phyloP scores from a whole-genome alignment of 2,329 filamentous ascomycete species.

The Alternaria tenuissima region DNA sequence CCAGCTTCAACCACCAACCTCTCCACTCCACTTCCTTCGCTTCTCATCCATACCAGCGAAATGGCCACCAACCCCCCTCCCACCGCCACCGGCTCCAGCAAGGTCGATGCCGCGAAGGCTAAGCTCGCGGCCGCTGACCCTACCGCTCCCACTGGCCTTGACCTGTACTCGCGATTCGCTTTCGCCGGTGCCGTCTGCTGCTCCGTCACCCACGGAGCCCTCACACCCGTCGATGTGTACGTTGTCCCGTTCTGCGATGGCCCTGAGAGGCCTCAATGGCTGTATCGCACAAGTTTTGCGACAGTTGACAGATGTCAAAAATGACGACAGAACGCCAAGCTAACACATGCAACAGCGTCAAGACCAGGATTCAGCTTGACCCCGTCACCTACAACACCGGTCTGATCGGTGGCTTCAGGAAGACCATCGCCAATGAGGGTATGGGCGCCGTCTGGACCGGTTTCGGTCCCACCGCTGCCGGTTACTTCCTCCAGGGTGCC shows the following conservation, averaged over 20 bases:
- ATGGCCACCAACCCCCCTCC: conserved; percentile 53
- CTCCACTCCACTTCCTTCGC: conserved; percentile 42
- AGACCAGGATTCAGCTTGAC: conserved; percentile 95
- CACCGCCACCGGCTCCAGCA: conserved; percentile 59
- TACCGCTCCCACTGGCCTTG: conserved; percentile 68
- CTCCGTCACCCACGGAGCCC: conserved; percentile 93
- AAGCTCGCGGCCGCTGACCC: conserved; percentile 56
- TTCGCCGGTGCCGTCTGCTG: conserved; percentile 98
- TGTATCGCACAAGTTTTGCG: conserved; percentile 21
- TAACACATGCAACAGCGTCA: conserved; percentile 70
- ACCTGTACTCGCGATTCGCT: conserved; percentile 94
- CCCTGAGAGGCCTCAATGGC: conserved; percentile 38
- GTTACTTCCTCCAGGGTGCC: conserved; percentile 93
- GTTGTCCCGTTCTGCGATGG: conserved; percentile 54
- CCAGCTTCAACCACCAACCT: conserved; percentile 27
- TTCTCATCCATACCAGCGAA: conserved; percentile 24
- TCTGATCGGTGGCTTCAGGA: conserved; percentile 84
- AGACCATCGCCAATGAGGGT: conserved; percentile 81
- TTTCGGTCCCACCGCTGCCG: conserved; percentile 83
- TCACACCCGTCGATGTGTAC: conserved; percentile 99
- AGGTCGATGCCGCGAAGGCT: conserved; percentile 63
- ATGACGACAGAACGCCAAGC: conserved; percentile 34
- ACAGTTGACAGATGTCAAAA: conserved; percentile 10
- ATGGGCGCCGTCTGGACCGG: conserved; percentile 86
- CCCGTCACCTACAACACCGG: conserved; percentile 88